These are phyloP conservation scores for Leishmania gerbilli DNA, from an alignment of 208 protist species.

Conservation along the genomic window DNA sequence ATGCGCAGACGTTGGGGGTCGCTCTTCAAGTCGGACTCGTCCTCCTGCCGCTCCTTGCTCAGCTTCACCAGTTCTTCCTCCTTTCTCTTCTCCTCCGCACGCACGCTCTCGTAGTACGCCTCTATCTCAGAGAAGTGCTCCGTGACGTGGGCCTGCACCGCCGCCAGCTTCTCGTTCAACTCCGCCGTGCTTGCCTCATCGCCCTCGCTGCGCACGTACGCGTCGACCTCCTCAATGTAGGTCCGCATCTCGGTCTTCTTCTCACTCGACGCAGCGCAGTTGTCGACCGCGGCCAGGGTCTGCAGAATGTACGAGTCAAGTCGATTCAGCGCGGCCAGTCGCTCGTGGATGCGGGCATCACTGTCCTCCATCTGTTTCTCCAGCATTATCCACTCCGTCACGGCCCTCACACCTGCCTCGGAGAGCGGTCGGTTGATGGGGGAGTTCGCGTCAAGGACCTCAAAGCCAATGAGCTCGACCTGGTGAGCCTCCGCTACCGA, in stretches of 20 bases:
- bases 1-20: conserved; percentile 76
- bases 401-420: conserved; percentile 21
- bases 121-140: conserved; percentile 40
- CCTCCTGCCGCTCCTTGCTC: conserved; percentile 47
- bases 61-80: conserved; percentile 56
- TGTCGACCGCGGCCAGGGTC: conserved; percentile 39
- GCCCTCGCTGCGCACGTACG: conserved; percentile 49
- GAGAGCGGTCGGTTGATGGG: conserved; percentile 29
- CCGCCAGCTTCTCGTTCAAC: conserved; percentile 26
- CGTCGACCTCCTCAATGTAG: conserved; percentile 41
- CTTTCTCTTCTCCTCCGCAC: conserved; percentile 38
- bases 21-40: conserved; percentile 66
- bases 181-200: conserved; percentile 28
- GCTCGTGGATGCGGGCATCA: conserved; percentile 53
- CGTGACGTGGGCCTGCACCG: conserved; percentile 37
- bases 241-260: conserved; percentile 24
- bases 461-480: conserved; percentile 44
- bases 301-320: conserved; percentile 70
- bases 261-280: conserved; percentile 29
- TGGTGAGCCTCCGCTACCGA: conserved; percentile 32
- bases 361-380: conserved; percentile 39
- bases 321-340: conserved; percentile 55
- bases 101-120: conserved; percentile 36
- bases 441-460: conserved; percentile 19
- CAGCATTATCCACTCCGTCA: conserved; percentile 32